Evolutionary conservation across 768 basidiomycete species (phyloP), one percentile per base, ranked within the genome.

Genomic region (Russula earlei): DNA sequence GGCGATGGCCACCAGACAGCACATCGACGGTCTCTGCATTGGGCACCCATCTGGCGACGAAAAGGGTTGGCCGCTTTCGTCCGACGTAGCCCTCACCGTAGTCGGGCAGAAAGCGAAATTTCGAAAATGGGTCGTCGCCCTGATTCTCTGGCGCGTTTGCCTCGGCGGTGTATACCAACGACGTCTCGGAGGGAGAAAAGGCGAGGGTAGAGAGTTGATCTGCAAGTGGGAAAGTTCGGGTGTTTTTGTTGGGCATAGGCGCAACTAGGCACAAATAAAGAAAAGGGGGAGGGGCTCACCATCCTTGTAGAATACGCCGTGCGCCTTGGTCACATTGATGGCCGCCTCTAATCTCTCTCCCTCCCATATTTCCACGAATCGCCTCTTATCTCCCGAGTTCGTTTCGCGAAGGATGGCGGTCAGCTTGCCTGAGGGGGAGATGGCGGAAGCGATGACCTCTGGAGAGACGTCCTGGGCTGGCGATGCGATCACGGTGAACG

Each of bases 281-380:
- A 31, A 15, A 4, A 8, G n/a, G 22, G 38, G 46, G n/a, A n/a
- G 3, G 22, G 38, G 46, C 53, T 46, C 40, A 68, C 69, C 62
- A 27, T 69, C 67, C 11, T 62, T 50, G 41, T 65, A 68, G 40
- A 64, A 69, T 2, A 57, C 62, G 3, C 63, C 65, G 43, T 68
- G 64, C 5, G 52, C 25, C 36, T 65, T 61, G 1, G 64, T 60
- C 4, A 68, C 65, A 0, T 60, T 43, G 20, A 52, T 38, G 9
- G 61, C 52, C 4, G 33, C 51, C 10, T 56, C 50, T 37, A 60
- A 22, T 20, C 54, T 40, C 4, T 69, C 68, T 0, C 62, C 62
- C 2, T 60, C 54, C 62, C 66, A 68, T 24, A 69, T 43, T 62
- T 70, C 69, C 19, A 70, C 58, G 45, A 62, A 64, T 14, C 67